Base-by-base conservation (phyloP, 805 yeast genomes). In the Teunomyces tritomae region DNA sequence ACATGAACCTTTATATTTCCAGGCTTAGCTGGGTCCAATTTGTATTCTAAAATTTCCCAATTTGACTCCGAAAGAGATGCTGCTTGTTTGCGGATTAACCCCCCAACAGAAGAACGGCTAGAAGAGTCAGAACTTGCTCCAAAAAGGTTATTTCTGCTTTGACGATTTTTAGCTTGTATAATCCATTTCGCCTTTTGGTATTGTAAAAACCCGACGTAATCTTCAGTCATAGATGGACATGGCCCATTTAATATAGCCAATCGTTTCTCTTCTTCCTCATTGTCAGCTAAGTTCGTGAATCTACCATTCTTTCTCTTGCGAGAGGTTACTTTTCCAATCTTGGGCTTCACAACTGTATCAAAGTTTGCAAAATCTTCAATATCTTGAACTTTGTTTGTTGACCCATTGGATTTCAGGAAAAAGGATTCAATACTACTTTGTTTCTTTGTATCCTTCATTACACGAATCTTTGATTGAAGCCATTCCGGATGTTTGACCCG, bases 401-500 rank as follows among this genome's bases (percentile, higher is more conserved):
- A 49, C 41, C 60, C 57, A 11, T 45, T 45, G 4, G 32, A 63
- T 36, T 70, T 69, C 8, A 66, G 56, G 55, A 90, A 85, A 62
- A 87, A 87, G 2, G 68, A 68, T 1, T 76, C 64, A 43, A 92
- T 68, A 0, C 82, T 79, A 2, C 83, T 74, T 65, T 92, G 98
- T 58, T 87, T 87, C 58, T 79, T 74, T 49, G 78, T 80, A 61
- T 88, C 92, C 46, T 82, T 81, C 47, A 74, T 79, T 5, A 68
- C 69, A 2, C 77, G 74, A 46, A 92, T 82, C 49, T 78, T 79
- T 55, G 77, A 83, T 49, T 76, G 78, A 47, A 94, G 73, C 99
- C 99, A 94, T 28, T 85, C 94, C 0, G 99, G 99, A 59, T 92
- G 97, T 3, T 80, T 80, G 5, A 95, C 92, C 56, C 97, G 75